Evolutionary conservation across 257 asterid genomes (phyloP).

Genomic region (Striga asiatica): DNA sequence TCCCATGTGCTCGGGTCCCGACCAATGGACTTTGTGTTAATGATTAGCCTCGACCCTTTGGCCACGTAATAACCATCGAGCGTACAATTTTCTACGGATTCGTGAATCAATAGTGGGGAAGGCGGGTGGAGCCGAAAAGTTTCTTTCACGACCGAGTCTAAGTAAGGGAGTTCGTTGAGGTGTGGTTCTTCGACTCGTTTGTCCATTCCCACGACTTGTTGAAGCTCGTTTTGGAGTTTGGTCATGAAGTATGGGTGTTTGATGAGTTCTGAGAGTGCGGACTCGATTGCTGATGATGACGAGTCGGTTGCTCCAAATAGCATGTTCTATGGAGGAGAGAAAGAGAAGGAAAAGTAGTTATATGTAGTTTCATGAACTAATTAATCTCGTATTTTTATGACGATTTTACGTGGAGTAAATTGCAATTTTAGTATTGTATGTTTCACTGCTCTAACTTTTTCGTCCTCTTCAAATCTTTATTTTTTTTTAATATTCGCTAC

Average conservation of each 20-base stretch:
- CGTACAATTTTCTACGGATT: slow-evolving; percentile 27
- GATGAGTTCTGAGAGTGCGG: slow-evolving; percentile 38
- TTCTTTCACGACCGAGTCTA: slow-evolving; percentile 44
- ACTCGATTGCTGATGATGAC: slow-evolving; percentile 34
- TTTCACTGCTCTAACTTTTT: too few relatives aligned
- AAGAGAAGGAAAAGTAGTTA: too few relatives aligned
- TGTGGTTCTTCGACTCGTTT: slow-evolving; percentile 47
- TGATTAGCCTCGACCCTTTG: slow-evolving; percentile 28
- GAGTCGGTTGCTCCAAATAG: slow-evolving; percentile 42
- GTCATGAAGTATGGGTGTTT: slow-evolving; percentile 30
- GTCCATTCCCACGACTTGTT: slow-evolving; percentile 30
- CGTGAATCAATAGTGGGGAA: slow-evolving; percentile 37
- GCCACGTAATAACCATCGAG: slow-evolving; percentile 30
- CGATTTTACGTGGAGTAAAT: too few relatives aligned
- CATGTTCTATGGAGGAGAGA: too few relatives aligned
- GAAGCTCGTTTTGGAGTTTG: slow-evolving; percentile 32
- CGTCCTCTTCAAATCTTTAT: too few relatives aligned
- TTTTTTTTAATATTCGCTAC: too few relatives aligned
- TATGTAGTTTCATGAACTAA: too few relatives aligned
- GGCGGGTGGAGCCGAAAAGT: slow-evolving; percentile 41
- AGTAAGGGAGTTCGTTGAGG: slow-evolving; percentile 29
- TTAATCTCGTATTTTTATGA: too few relatives aligned
- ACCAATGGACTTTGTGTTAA: slow-evolving; percentile 36
- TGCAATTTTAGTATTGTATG: too few relatives aligned
- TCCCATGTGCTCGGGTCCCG: slow-evolving; percentile 37